Evolutionary conservation across 2,329 filamentous ascomycete genomes (phyloP).

Genomic region (Phialemonium atrogriseum): DNA sequence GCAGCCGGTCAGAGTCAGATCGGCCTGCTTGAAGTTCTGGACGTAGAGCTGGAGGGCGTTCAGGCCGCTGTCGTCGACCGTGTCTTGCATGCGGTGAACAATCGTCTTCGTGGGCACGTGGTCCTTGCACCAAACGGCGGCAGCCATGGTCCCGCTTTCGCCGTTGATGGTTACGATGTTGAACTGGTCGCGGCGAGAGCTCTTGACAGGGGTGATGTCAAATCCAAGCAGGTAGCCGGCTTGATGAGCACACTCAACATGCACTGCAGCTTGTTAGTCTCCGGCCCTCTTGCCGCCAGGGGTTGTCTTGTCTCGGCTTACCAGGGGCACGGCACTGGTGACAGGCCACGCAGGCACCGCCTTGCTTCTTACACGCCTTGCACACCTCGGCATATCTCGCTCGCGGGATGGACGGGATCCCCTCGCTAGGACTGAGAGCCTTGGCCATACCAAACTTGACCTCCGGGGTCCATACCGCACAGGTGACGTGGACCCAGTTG

Average conservation of each 20-base stretch:
- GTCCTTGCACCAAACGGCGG: constrained; percentile 85
- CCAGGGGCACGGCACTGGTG: constrained; percentile 71
- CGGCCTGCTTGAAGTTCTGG: constrained; percentile 88
- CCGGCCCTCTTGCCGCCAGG: too few relatives aligned
- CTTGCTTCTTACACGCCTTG: constrained; percentile 69
- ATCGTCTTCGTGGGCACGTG: constrained; percentile 65
- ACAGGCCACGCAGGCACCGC: constrained; percentile 77
- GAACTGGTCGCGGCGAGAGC: constrained; percentile 72
- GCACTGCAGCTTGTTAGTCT: constrained; percentile 59
- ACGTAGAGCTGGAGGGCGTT: constrained; percentile 83
- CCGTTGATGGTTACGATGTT: constrained; percentile 72
- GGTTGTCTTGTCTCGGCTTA: too few relatives aligned
- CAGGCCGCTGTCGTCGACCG: constrained; percentile 59
- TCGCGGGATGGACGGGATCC: constrained; percentile 73
- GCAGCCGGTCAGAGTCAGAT: constrained; percentile 81
- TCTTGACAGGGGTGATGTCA: constrained; percentile 83
- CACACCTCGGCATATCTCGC: constrained; percentile 69
- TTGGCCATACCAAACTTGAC: constrained; percentile 85
- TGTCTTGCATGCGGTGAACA: constrained; percentile 72
- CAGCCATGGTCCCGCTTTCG: constrained; percentile 76
- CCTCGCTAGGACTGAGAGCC: constrained; percentile 78
- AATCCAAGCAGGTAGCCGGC: constrained; percentile 80
- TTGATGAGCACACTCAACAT: constrained; percentile 85
- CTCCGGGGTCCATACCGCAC: constrained; percentile 85
- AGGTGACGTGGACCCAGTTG: constrained; percentile 96